Conservation (phyloP, 192 early-diverging fungal species). For the Podila minutissima region DNA sequence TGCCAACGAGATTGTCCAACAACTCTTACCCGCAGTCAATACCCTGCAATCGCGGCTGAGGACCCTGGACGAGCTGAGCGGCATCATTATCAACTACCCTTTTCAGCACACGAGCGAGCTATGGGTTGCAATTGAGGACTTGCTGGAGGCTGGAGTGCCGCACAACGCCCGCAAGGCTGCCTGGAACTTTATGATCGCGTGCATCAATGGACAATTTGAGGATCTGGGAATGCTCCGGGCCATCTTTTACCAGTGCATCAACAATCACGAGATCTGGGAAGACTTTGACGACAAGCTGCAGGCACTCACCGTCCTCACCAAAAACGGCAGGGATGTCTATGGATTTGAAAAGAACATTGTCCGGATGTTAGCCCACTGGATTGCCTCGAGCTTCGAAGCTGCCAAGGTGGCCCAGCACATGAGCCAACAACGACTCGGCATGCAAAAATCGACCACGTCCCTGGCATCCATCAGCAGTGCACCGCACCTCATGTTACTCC, state of each 20-base stretch:
- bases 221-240: constrained; percentile 65
- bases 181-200: constrained; percentile 69
- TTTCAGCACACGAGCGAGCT: constrained; percentile 64
- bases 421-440: constrained; percentile 43
- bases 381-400: constrained; percentile 55
- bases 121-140: constrained; percentile 60
- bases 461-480: constrained; percentile 41
- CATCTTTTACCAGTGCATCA: constrained; percentile 63
- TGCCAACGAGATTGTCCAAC: constrained; percentile 59
- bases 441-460: constrained; percentile 51
- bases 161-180: constrained; percentile 60
- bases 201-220: constrained; percentile 63
- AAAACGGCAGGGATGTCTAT: constrained; percentile 65
- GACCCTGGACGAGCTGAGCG: constrained; percentile 58
- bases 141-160: constrained; percentile 54
- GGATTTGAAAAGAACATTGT: constrained; percentile 68
- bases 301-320: constrained; percentile 60
- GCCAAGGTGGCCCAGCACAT: constrained; percentile 45
- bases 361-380: constrained; percentile 59
- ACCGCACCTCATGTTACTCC: constrained; percentile 38
- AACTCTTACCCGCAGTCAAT: constrained; percentile 50
- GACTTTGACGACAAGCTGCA: constrained; percentile 63
- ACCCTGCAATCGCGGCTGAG: constrained; percentile 53
- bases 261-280: constrained; percentile 56
- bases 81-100: constrained; percentile 57